These are phyloP conservation scores for Biscogniauxia sp. DNA, from an alignment of 2,329 filamentous ascomycete species.

Conservation along the genomic window DNA sequence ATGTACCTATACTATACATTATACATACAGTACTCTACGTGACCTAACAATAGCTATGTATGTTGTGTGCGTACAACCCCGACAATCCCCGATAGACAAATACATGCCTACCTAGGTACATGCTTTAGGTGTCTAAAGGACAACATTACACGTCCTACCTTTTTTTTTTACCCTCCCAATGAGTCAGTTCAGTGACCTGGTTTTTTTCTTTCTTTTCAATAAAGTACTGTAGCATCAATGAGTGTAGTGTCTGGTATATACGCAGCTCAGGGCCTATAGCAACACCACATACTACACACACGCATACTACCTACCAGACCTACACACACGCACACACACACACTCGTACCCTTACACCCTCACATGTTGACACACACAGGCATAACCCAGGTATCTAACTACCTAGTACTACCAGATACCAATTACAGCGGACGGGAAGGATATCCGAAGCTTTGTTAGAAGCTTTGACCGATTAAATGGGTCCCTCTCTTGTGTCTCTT, in stretches of 20 bases:
- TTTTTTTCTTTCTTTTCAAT: too few relatives aligned
- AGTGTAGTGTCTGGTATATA: not conserved
- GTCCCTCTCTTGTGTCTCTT: not conserved
- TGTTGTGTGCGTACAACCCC: not conserved
- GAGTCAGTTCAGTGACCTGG: too few relatives aligned
- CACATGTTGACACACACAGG: too few relatives aligned
- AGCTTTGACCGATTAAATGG: conserved; percentile 1
- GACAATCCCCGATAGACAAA: not conserved
- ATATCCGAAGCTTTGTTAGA: not conserved
- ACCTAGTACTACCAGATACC: not conserved
- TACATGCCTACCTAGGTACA: too few relatives aligned
- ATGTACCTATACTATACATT: not conserved
- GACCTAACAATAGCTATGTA: not conserved
- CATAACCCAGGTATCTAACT: not conserved
- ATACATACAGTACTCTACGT: not conserved
- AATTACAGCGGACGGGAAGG: not conserved
- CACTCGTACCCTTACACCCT: too few relatives aligned
- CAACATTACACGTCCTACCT: too few relatives aligned
- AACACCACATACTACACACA: too few relatives aligned
- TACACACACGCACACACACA: not conserved
- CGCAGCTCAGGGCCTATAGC: too few relatives aligned
- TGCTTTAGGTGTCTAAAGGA: too few relatives aligned
- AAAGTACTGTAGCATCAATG: not conserved
- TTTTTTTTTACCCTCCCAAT: too few relatives aligned
- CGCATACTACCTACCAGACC: too few relatives aligned